Percentiles rank a stretch among this genome's conserved stretches.
Conservation (phyloP, 2,329 filamentous ascomycete species). For the Calonectria pauciramosa region DNA sequence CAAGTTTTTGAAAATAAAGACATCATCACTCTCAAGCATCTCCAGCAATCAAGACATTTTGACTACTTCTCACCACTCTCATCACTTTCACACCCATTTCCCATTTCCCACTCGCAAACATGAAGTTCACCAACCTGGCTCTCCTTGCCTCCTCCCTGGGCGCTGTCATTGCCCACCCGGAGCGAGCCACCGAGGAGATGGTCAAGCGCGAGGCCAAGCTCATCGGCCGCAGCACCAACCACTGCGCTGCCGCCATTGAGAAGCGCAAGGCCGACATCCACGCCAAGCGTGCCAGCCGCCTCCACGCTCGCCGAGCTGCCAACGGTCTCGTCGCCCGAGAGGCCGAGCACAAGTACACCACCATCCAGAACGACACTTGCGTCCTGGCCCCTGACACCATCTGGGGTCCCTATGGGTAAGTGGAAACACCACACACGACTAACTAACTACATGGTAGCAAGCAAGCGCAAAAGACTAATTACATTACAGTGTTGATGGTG, state of each 20-base stretch:
- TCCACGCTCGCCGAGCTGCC: slow-evolving; percentile 20
- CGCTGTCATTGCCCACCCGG: slow-evolving; percentile 18
- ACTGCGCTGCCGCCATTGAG: slow-evolving; percentile 27
- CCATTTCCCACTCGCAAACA: neutral
- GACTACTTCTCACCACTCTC: neutral
- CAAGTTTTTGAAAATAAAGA: neutral
- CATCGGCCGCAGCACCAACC: slow-evolving; percentile 26
- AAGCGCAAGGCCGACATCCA: slow-evolving; percentile 24
- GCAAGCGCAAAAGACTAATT: neutral
- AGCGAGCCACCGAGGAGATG: slow-evolving; percentile 13
- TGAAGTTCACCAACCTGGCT: slow-evolving; percentile 19
- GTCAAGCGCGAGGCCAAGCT: slow-evolving; percentile 19
- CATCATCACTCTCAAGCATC: neutral
- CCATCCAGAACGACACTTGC: slow-evolving; percentile 25
- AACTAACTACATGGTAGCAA: too few species aligned
- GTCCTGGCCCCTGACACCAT: slow-evolving; percentile 25
- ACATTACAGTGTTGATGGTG: slow-evolving; percentile 15
- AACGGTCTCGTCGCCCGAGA: slow-evolving; percentile 1
- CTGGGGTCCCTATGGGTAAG: slow-evolving; percentile 19
- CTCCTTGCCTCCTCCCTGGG: slow-evolving; percentile 10
- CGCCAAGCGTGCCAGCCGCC: slow-evolving; percentile 20
- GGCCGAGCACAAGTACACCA: slow-evolving; percentile 10
- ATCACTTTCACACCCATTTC: neutral
- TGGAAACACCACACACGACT: neutral
- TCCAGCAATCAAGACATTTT: neutral